These are phyloP conservation scores for Phytophthora agathidicida DNA, from an alignment of 352 stramenopile species.

Conservation along the genomic window DNA sequence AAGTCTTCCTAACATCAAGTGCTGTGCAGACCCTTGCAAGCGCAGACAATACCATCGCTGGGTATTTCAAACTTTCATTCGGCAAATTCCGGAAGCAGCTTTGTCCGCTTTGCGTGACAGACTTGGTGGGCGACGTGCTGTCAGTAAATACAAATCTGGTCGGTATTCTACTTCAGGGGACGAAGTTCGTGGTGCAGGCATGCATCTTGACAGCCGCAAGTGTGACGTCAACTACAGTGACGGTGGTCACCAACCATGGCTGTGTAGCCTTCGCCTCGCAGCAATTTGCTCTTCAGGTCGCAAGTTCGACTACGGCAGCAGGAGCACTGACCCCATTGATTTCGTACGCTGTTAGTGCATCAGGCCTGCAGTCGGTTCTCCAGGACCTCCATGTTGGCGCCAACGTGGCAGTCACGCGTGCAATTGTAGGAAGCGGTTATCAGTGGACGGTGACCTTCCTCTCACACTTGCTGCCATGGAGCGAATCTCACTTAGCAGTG, in stretches of 20 bases:
- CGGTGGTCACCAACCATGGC: slow-evolving; percentile 60
- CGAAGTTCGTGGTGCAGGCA: slow-evolving; percentile 72
- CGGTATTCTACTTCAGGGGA: slow-evolving; percentile 50
- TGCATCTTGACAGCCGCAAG: slow-evolving; percentile 69
- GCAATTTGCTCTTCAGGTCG: slow-evolving; percentile 49
- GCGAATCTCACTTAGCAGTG: slow-evolving; percentile 67
- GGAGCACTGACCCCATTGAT: slow-evolving; percentile 66
- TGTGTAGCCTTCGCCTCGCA: slow-evolving; percentile 55
- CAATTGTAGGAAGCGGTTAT: slow-evolving; percentile 49
- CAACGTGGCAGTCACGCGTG: slow-evolving; percentile 52
- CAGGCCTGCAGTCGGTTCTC: slow-evolving; percentile 64
- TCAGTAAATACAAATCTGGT: slow-evolving; percentile 69
- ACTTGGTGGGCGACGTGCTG: slow-evolving; percentile 53
- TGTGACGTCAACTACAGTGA: slow-evolving; percentile 53
- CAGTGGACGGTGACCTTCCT: slow-evolving; percentile 94
- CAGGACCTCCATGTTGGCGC: slow-evolving; percentile 56
- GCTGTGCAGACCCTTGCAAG: slow-evolving; percentile 82
- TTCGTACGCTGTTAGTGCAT: slow-evolving; percentile 57
- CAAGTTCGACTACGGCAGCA: slow-evolving; percentile 18
- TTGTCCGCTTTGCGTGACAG: slow-evolving; percentile 63
- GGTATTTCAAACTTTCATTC: slow-evolving; percentile 79
- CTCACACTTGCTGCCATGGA: slow-evolving; percentile 84
- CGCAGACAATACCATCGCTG: slow-evolving; percentile 24
- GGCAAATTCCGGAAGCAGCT: slow-evolving; percentile 60
- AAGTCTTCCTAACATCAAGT: slow-evolving; percentile 88